Percentiles rank a stretch among this genome's conserved stretches.
These are phyloP conservation scores for Suillus paluster DNA, from an alignment of 768 basidiomycete genomes.

Conservation along the genomic window DNA sequence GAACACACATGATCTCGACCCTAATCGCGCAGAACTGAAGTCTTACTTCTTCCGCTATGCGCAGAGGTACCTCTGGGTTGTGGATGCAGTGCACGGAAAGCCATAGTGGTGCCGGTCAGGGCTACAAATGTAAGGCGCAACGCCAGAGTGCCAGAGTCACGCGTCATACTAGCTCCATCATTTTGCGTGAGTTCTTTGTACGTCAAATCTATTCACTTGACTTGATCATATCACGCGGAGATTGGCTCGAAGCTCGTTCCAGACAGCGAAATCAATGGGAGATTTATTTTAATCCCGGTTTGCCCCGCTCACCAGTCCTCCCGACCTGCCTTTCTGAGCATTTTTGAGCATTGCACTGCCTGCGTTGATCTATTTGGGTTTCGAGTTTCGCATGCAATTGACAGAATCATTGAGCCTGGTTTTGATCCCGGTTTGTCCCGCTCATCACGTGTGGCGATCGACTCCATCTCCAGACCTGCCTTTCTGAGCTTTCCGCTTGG, in stretches of 20 bases:
- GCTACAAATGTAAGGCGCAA: background rate
- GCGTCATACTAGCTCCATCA: background rate
- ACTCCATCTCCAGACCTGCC: slow-evolving; percentile 19
- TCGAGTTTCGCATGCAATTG: background rate
- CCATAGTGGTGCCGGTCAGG: background rate
- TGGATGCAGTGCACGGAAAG: background rate
- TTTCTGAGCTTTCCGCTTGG: slow-evolving; percentile 21
- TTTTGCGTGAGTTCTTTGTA: background rate
- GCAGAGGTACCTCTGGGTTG: background rate
- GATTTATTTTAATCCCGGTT: background rate
- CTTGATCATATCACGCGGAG: background rate
- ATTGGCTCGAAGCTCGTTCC: background rate
- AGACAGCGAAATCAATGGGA: background rate
- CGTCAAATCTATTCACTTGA: background rate
- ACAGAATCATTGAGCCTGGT: background rate
- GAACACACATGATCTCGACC: background rate
- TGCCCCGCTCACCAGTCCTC: too few species aligned
- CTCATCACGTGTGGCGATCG: slow-evolving; percentile 29
- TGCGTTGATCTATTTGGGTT: background rate
- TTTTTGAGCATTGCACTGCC: too few species aligned
- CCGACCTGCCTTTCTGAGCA: too few species aligned
- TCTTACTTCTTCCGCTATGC: background rate
- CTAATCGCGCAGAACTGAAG: background rate
- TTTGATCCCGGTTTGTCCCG: slow-evolving; percentile 22
- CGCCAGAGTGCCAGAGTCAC: background rate